Percentiles rank a stretch among this genome's conserved stretches.
phyloP scores from a whole-genome alignment of 176 grass and related monocot species.

The Bonia amplexicaulis region DNA sequence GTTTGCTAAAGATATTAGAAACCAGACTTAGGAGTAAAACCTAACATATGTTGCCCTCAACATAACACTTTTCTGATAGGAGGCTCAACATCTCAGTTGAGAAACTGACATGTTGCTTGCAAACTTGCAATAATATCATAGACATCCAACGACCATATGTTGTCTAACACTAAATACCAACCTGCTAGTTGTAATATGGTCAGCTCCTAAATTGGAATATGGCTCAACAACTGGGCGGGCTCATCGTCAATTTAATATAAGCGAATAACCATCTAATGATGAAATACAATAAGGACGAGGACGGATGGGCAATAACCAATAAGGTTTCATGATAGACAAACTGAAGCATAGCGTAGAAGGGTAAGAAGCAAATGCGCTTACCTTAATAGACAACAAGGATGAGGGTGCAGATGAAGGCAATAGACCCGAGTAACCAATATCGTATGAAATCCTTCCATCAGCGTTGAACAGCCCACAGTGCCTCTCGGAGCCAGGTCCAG shows the following conservation, averaged over 20 bases:
- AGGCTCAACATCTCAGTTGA: background rate
- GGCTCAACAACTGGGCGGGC: background rate
- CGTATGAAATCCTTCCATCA: conserved; percentile 91
- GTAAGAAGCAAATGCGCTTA: conserved; percentile 24
- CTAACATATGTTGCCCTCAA: background rate
- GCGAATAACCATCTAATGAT: conserved; percentile 3
- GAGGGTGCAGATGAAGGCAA: conserved; percentile 61
- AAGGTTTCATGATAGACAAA: background rate
- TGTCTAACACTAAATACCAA: background rate
- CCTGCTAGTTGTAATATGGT: background rate
- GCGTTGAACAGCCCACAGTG: conserved; percentile 91
- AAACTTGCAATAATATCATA: background rate
- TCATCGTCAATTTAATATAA: background rate
- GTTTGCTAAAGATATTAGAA: background rate
- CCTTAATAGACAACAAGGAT: conserved; percentile 50
- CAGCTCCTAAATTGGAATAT: background rate
- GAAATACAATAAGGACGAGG: background rate
- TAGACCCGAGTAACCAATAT: conserved; percentile 74
- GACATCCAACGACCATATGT: background rate
- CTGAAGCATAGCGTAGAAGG: background rate
- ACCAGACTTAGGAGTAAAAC: background rate
- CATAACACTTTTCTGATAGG: background rate
- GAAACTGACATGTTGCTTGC: background rate
- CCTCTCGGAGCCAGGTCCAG: conserved; percentile 66
- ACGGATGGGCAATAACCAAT: background rate